Base-by-base conservation (phyloP, 495 filamentous ascomycete species). In the Podospora sp. region DNA sequence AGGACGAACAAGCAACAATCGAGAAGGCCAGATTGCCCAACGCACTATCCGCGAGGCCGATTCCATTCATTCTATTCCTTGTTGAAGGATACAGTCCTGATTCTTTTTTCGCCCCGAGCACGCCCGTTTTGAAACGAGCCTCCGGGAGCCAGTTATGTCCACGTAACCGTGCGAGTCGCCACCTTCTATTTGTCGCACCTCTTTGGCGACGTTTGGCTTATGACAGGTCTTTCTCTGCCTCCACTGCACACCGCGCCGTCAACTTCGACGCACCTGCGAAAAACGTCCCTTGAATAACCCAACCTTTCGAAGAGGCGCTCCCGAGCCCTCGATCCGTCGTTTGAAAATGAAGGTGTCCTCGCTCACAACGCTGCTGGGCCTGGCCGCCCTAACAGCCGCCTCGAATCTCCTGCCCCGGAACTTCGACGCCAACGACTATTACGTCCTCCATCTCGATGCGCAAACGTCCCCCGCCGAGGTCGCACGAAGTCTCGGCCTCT, bases 361-460 rank as follows among this genome's bases (percentile, higher is more conserved):
- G 2, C 53, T 65, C 40, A 58, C 74, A 7, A 35, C 71, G 40
- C 49, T 85, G 56, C 77, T 82, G 66, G 78, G 81, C 65, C 74
- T 84, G 8, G 75, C 80, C 59, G 75, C 70, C 65, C 77, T 72
- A 67, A 77, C 71, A 71, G 70, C 92, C 71, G 71, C 72, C 9
- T 58, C 75, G 11, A 60, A 68, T 12, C 53, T 76, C 35, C 58
- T 68, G 40, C 75, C 71, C 16, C 73, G 75, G 26, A 82, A 91
- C 70, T 89, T 89, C 77, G 86, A 90, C 12, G 83, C 87, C 6
- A 89, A 90, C 79, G 92, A 97, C 73, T 97, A 94, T 79, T 96
- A 97, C 76, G 93, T 94, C 58, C 82, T 97, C 59, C 91, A 96
- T 67, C 87, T 97, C 66, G 87, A 87, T 52, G 79, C 85, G 16